phyloP scores from a whole-genome alignment of 164 flowering plant species.

The Sedum album region DNA sequence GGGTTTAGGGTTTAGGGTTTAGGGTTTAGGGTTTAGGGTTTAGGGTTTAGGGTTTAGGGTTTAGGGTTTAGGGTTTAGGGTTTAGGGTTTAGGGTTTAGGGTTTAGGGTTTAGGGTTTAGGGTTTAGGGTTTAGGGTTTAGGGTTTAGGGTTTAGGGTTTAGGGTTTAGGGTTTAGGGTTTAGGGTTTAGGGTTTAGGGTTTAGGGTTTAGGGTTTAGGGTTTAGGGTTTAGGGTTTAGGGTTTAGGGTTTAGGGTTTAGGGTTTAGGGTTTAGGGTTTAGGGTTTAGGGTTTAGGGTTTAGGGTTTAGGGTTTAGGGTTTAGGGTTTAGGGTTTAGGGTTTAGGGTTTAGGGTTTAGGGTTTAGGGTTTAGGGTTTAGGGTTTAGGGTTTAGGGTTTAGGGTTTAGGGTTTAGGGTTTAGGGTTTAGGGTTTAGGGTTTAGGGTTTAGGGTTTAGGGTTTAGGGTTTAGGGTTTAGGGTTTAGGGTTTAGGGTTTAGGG shows the following conservation, averaged over 20 bases:
- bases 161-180: neutral
- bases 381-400: no score
- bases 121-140: neutral
- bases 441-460: no score
- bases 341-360: no score
- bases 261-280: neutral
- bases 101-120: neutral
- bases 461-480: no score
- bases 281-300: no score
- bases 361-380: no score
- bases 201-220: neutral
- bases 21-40: neutral
- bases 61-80: neutral
- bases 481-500: no score
- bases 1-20: neutral
- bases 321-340: no score
- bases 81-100: neutral
- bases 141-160: neutral
- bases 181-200: neutral
- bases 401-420: no score
- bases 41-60: neutral
- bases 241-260: neutral
- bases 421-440: no score
- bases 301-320: no score
- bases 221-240: neutral